A percentile compares a stretch with the other conserved stretches of the same genome.
These are phyloP conservation scores for Ramicandelaber brevisporus DNA, from an alignment of 192 early-diverging fungal species.

Conservation along the genomic window DNA sequence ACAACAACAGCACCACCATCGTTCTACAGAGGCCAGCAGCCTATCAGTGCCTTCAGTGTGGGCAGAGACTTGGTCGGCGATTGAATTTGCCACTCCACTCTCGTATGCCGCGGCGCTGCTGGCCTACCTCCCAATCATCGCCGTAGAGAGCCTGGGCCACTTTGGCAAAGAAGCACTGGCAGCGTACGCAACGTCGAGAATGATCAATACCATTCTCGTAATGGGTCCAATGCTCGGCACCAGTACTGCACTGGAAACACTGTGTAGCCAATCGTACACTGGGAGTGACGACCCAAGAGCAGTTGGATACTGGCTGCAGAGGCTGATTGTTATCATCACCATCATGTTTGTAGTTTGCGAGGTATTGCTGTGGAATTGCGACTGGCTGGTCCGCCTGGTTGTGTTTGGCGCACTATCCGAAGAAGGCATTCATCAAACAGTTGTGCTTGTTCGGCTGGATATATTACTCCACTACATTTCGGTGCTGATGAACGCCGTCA, in stretches of 20 bases:
- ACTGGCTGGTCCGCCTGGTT: slow-evolving; percentile 6
- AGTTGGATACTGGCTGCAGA: slow-evolving; percentile 29
- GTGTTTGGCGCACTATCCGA: slow-evolving; percentile 14
- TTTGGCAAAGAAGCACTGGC: slow-evolving; percentile 21
- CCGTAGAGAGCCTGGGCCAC: slow-evolving; percentile 23
- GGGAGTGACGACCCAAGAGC: slow-evolving; percentile 18
- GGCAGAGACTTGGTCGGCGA: no score
- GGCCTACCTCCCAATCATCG: slow-evolving; percentile 22
- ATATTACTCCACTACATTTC: slow-evolving; percentile 41
- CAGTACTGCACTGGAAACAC: slow-evolving; percentile 32
- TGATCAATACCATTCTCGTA: slow-evolving; percentile 32
- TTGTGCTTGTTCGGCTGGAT: slow-evolving; percentile 31
- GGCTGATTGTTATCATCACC: slow-evolving; percentile 38
- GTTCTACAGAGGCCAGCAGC: no score
- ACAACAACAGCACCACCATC: no score
- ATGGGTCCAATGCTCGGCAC: slow-evolving; percentile 29
- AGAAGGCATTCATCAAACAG: slow-evolving; percentile 36
- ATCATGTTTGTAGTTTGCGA: no score
- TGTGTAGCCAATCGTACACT: slow-evolving; percentile 31
- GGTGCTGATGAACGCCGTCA: slow-evolving; percentile 54
- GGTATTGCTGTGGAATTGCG: no score
- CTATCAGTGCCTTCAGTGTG: no score
- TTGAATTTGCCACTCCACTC: no score
- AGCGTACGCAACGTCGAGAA: slow-evolving; percentile 23
- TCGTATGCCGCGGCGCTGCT: slow-evolving; percentile 18